These are phyloP conservation scores for Stevia rebaudiana DNA, from an alignment of 140 eudicot species.

Conservation along the genomic window DNA sequence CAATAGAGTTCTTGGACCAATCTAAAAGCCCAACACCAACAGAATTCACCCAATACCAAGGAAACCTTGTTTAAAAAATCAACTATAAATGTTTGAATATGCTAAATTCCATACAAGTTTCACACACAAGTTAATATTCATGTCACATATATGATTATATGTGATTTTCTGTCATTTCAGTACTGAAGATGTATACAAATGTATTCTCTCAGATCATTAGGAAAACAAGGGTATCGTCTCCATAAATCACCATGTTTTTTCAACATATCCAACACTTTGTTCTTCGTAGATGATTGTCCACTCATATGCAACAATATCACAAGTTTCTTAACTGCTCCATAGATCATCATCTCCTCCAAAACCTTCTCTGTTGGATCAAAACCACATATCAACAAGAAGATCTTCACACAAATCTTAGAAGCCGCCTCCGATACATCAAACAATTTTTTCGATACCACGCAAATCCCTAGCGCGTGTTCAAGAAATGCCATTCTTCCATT, in stretches of 20 bases:
- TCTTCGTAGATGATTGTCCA: constrained; percentile 54
- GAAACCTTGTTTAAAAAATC: too few species aligned
- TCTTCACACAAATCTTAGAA: constrained; percentile 58
- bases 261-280: constrained; percentile 46
- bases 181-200: constrained; percentile 20
- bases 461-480: constrained; percentile 59
- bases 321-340: constrained; percentile 59
- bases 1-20: too few species aligned
- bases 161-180: too few species aligned
- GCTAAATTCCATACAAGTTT: too few species aligned
- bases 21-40: too few species aligned
- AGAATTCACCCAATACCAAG: too few species aligned
- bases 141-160: too few species aligned
- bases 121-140: too few species aligned
- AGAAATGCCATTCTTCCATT: constrained; percentile 68
- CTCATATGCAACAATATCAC: constrained; percentile 57
- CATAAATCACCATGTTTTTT: constrained; percentile 50
- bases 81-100: too few species aligned
- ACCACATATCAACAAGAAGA: constrained; percentile 49
- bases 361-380: constrained; percentile 62
- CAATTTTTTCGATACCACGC: constrained; percentile 52
- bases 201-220: constrained; percentile 48
- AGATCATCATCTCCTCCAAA: constrained; percentile 63
- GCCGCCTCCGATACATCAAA: constrained; percentile 43
- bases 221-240: constrained; percentile 68